A percentile compares a stretch with the other conserved stretches of the same genome.
Evolutionary conservation across 768 basidiomycete genomes (phyloP).

Genomic region (Tricholoma terreum): DNA sequence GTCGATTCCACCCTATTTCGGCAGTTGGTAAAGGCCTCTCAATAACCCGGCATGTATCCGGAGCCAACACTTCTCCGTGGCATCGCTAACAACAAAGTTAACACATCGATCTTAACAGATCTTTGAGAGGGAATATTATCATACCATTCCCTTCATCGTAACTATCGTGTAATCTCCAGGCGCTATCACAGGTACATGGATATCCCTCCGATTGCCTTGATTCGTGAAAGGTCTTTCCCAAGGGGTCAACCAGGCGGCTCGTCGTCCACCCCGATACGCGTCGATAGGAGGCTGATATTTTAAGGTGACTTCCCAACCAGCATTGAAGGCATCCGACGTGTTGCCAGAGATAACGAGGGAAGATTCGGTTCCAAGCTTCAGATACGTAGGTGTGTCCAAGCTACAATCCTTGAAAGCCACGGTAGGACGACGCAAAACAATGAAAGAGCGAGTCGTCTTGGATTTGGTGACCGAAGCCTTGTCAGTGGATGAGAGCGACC

Average conservation of each 20-base stretch:
- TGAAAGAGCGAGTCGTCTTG: slow-evolving; percentile 55
- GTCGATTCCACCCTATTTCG: slow-evolving; percentile 83
- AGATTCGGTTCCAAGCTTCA: slow-evolving; percentile 69
- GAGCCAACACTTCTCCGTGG: slow-evolving; percentile 77
- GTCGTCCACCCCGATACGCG: slow-evolving; percentile 31
- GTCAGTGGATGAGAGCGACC: slow-evolving; percentile 21
- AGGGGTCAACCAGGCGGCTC: slow-evolving; percentile 43
- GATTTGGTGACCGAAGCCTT: slow-evolving; percentile 32
- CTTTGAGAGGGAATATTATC: slow-evolving; percentile 9
- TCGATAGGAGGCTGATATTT: slow-evolving; percentile 52
- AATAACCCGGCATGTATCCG: slow-evolving; percentile 73
- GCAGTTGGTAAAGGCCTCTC: slow-evolving; percentile 76
- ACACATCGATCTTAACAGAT: no score
- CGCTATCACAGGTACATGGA: slow-evolving; percentile 48
- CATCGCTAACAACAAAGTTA: slow-evolving; percentile 59
- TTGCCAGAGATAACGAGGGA: slow-evolving; percentile 50
- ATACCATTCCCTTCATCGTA: slow-evolving; percentile 68
- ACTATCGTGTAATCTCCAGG: slow-evolving; percentile 80
- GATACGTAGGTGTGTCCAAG: slow-evolving; percentile 59
- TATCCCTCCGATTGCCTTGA: slow-evolving; percentile 39
- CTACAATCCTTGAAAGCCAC: slow-evolving; percentile 74
- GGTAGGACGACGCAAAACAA: slow-evolving; percentile 68
- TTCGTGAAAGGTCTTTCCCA: slow-evolving; percentile 66
- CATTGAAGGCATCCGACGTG: slow-evolving; percentile 56
- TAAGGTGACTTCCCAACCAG: slow-evolving; percentile 64